Evolutionary conservation across 495 filamentous ascomycete species (phyloP), one percentile per base, ranked within the genome.

Genomic region (Margaritispora aquatica): DNA sequence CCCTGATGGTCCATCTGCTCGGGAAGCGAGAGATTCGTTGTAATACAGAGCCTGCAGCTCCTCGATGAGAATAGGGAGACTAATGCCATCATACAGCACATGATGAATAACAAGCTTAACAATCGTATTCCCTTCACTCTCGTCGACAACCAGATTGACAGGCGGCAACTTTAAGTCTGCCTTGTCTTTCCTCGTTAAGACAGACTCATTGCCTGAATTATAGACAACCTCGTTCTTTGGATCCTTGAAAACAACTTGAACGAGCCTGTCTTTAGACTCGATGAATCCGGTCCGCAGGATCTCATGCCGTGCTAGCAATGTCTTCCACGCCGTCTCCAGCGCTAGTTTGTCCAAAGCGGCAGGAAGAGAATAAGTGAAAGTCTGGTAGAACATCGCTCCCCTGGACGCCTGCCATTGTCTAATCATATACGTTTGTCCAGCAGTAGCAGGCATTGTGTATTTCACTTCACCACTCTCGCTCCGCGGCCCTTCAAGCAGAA

Each of bases 401-500:
- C 67, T 64, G 1, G 83, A 79, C 47, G 77, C 77, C 52, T 78
- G 71, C 83, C 83, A 88, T 41, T 68, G 71, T 2, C 70, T 71
- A 26, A 88, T 74, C 74, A 85, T 84, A 56, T 82, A 86, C 21
- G 76, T 55, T 63, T 87, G 83, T 17, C 85, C 85, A 19, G 83
- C 69, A 13, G 82, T 79, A 51, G 75, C 81, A 15, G 83, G 84
- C 9, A 80, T 64, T 17, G 84, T 54, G 19, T 63, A 61, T 53
- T 87, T 77, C 36, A 86, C 66, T 10, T 73, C 61, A 2, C 72
- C 70, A 19, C 66, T 58, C 1, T 62, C 54, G 9, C 73, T 63
- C 29, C 65, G 63, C 0, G 63, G 54, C 11, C 47, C 20, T 1
- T 22, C 20, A 3, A 75, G 55, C 24, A 70, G 19, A 21, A 57